phyloP scores from a whole-genome alignment of 495 filamentous ascomycete species.

The Podospora appendiculata region DNA sequence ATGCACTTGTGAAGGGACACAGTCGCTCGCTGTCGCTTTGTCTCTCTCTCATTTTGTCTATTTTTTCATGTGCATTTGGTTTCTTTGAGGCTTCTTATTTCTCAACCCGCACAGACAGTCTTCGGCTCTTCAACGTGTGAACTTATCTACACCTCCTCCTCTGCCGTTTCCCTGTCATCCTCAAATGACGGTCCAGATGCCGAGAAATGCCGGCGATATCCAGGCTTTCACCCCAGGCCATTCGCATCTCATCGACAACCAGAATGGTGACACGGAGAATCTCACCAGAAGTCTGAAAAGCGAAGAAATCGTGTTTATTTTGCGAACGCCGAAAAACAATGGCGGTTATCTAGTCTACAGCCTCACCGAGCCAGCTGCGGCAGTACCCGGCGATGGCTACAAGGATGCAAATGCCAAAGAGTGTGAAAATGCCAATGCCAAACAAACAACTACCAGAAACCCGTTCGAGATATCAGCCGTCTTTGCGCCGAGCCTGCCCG shows the following conservation, averaged over 20 bases:
- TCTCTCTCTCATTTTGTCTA: too few relatives aligned
- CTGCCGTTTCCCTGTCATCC: too few relatives aligned
- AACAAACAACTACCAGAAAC: neutral
- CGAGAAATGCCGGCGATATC: constrained; percentile 1
- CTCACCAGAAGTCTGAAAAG: constrained; percentile 6
- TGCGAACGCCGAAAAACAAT: neutral
- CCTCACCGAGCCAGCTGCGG: constrained; percentile 19
- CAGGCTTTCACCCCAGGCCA: neutral
- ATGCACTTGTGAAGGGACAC: neutral
- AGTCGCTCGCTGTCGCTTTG: too few relatives aligned
- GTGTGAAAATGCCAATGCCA: neutral
- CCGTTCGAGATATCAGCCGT: constrained; percentile 23
- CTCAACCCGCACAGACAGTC: neutral
- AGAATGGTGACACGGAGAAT: constrained; percentile 5
- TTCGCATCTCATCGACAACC: neutral
- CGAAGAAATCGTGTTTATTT: constrained; percentile 30
- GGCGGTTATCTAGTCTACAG: constrained; percentile 26
- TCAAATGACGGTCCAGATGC: neutral
- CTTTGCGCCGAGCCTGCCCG: constrained; percentile 18
- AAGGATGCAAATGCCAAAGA: neutral
- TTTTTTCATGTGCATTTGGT: neutral
- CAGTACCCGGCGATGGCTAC: neutral
- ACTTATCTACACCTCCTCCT: too few relatives aligned
- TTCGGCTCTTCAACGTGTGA: too few relatives aligned
- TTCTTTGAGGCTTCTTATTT: neutral